phyloP scores from a whole-genome alignment of 2,329 filamentous ascomycete species.

The Exophiala aquamarina region DNA sequence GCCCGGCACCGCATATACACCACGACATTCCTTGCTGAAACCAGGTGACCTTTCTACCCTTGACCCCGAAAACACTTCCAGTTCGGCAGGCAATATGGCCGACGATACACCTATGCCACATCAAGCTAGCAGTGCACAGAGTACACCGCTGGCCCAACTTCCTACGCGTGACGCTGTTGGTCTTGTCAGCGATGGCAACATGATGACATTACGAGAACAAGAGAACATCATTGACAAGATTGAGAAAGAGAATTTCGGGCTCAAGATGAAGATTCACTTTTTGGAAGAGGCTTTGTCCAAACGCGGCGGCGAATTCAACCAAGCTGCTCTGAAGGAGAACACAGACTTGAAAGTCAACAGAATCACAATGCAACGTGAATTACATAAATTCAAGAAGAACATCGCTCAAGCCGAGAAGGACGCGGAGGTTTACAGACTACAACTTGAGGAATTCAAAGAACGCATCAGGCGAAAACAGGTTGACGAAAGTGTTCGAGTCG shows the following conservation, averaged over 20 bases:
- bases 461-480: slow-evolving; percentile 74
- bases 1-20: slow-evolving; percentile 64
- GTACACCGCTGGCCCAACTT: slow-evolving; percentile 75
- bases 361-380: slow-evolving; percentile 82
- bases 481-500: slow-evolving; percentile 67
- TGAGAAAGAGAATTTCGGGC: slow-evolving; percentile 95
- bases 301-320: slow-evolving; percentile 83
- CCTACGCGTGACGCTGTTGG: slow-evolving; percentile 65
- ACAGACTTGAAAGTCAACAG: slow-evolving; percentile 93
- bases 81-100: slow-evolving; percentile 60
- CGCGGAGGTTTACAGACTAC: slow-evolving; percentile 76
- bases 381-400: slow-evolving; percentile 82
- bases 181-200: slow-evolving; percentile 79
- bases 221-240: slow-evolving; percentile 92
- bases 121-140: slow-evolving; percentile 74
- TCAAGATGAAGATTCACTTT: slow-evolving; percentile 97
- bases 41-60: slow-evolving; percentile 71
- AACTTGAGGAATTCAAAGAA: slow-evolving; percentile 80
- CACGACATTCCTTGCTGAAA: slow-evolving; percentile 61
- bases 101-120: slow-evolving; percentile 75
- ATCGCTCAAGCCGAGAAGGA: slow-evolving; percentile 80
- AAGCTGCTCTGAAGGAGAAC: slow-evolving; percentile 87
- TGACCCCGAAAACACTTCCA: slow-evolving; percentile 64
- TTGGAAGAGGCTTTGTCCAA: slow-evolving; percentile 87
- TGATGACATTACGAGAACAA: slow-evolving; percentile 88